Base-by-base conservation (phyloP, 164 flowering plant species). In the Nymphaea colorata region DNA sequence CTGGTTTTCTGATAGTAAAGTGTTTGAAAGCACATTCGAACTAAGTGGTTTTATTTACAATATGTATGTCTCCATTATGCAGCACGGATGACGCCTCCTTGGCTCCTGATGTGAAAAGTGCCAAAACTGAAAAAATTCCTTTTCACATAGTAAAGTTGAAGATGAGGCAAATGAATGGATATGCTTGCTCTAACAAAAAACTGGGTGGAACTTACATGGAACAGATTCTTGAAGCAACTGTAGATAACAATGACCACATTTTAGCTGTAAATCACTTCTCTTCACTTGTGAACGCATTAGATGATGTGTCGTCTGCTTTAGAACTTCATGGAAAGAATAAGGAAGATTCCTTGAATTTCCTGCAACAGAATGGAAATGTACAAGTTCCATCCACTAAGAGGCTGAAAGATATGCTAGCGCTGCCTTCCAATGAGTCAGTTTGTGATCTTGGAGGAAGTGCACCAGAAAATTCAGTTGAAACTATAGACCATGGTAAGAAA, bases 131-230 rank as follows among this genome's bases (percentile, higher is more conserved):
- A 73, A 75, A 69, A 62, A 78, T 74, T 47, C 81, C 87, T 72
- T 76, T 79, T 25, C 81, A 78, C 45, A 82, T 72, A 74, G 96
- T 84, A 71, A 89, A 85, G 76, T 77, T 92, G 81, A 95, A 87
- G 81, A 85, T 73, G 72, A 83, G 91, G 79, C 84, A 80, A 41
- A 71, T 84, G 43, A 79, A 77, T 78, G 82, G 76, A 65, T 82
- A 76, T 72, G 75, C 72, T 69, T 74, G 16, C 16, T n/a, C 83
- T 73, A 80, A 78, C 73, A 71, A 79, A n/a, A 79, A 71, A 70
- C 72, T 76, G 68, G 84, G 84, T 67, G 85, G 78, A 76, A 87
- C 90, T 79, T 92, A 85, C 81, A 88, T 92, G 97, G 90, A 86
- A 69, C 85, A 76, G 68, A 75, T 90, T 66, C 70, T 90, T 72